phyloP scores from a whole-genome alignment of 2,329 filamentous ascomycete genomes.

The Thielaviopsis punctulata region DNA sequence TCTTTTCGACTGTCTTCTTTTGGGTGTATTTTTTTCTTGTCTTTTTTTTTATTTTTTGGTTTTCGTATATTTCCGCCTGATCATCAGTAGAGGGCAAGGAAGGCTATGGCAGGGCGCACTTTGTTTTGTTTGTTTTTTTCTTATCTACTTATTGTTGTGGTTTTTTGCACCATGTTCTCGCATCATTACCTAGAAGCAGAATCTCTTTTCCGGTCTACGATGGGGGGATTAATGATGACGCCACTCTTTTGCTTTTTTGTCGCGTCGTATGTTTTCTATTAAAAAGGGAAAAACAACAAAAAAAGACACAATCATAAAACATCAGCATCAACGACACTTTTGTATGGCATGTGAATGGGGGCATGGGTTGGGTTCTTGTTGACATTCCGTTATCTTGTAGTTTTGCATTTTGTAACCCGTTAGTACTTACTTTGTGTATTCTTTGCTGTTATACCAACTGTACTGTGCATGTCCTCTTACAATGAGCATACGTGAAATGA shows the following conservation, averaged over 20 bases:
- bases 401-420: no score
- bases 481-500: no score
- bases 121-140: slow-evolving; percentile 1
- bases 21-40: not conserved
- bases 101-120: not conserved
- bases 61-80: not conserved
- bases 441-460: no score
- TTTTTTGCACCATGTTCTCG: not conserved
- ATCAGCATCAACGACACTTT: no score
- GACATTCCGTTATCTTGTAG: no score
- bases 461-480: no score
- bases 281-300: not conserved
- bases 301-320: not conserved
- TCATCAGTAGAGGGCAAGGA: not conserved
- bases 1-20: not conserved
- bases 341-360: no score
- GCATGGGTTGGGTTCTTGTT: no score
- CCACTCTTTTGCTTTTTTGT: not conserved
- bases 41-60: slow-evolving; percentile 5
- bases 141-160: not conserved
- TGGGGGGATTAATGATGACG: no score
- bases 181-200: not conserved
- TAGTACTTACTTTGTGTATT: no score
- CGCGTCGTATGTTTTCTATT: not conserved
- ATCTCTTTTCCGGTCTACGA: no score